Conservation (phyloP, 1,284 basidiomycete genomes). For the Marasmius tenuissimus region DNA sequence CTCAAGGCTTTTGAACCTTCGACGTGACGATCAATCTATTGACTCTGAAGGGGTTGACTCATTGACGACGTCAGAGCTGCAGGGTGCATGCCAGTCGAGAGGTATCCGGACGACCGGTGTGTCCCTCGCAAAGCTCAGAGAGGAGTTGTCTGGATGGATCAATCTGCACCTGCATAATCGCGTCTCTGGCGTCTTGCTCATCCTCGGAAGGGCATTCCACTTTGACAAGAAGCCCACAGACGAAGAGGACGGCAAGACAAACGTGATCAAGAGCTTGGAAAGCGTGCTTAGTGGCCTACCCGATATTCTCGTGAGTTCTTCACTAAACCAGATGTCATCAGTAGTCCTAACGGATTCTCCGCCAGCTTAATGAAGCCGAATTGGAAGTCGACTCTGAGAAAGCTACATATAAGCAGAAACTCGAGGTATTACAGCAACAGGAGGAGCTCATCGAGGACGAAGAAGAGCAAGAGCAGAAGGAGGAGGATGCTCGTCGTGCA, state of each 20-base stretch:
- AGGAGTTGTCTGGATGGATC: constrained; percentile 94
- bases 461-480: constrained; percentile 96
- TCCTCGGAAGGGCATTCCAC: constrained; percentile 93
- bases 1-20: constrained; percentile 79
- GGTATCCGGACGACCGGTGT: constrained; percentile 89
- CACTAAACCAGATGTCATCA: not conserved
- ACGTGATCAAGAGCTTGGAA: constrained; percentile 82
- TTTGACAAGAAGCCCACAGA: constrained; percentile 80
- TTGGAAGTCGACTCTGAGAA: constrained; percentile 93
- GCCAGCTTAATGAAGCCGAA: constrained; percentile 92
- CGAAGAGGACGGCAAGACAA: constrained; percentile 69
- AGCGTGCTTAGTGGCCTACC: constrained; percentile 91
- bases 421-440: constrained; percentile 97
- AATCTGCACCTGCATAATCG: constrained; percentile 85
- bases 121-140: constrained; percentile 81
- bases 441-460: constrained; percentile 99
- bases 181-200: constrained; percentile 91
- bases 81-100: constrained; percentile 91
- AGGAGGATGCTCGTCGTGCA: constrained; percentile 86
- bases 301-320: constrained; percentile 80
- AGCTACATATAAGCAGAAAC: constrained; percentile 96
- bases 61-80: constrained; percentile 88
- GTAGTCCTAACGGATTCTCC: constrained; percentile 4
- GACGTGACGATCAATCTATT: constrained; percentile 94
- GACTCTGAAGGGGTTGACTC: constrained; percentile 87